Evolutionary conservation across 202 grass and related monocot genomes (phyloP).

Genomic region (Dendrocalamus latiflorus): DNA sequence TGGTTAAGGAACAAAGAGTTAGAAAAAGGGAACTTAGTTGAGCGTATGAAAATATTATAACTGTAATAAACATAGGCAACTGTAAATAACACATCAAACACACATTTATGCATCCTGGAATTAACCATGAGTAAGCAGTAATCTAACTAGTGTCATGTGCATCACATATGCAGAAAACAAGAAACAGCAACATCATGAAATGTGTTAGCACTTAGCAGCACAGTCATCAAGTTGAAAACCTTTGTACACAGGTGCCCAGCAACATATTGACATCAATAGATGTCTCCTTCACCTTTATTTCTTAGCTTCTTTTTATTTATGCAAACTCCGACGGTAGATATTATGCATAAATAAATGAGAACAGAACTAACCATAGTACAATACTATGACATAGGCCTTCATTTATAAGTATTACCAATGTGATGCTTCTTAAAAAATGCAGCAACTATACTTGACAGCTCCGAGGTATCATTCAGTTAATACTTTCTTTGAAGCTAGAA

Average conservation of each 20-base stretch:
- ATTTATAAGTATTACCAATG: not conserved
- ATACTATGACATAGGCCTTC: not conserved
- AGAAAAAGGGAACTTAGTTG: slow-evolving; percentile 8
- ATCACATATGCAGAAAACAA: slow-evolving; percentile 15
- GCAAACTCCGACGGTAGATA: not conserved
- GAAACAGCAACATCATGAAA: not conserved
- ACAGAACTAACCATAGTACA: not conserved
- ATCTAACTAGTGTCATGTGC: not conserved
- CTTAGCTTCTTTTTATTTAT: not conserved
- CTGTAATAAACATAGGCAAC: slow-evolving; percentile 2
- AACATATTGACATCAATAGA: not conserved
- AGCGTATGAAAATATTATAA: slow-evolving; percentile 14
- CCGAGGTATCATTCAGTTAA: not conserved
- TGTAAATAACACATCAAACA: not conserved
- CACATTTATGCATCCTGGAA: slow-evolving; percentile 4
- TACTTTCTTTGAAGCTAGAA: slow-evolving; percentile 22
- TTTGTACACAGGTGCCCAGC: not conserved
- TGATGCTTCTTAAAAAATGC: not conserved
- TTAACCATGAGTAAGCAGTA: slow-evolving; percentile 8
- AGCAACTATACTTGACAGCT: not conserved
- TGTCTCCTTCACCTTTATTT: not conserved
- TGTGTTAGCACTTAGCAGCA: not conserved
- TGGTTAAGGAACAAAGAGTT: slow-evolving; percentile 12
- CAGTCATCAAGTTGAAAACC: not conserved
- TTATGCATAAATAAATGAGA: not conserved